These are phyloP conservation scores for Kodamaea laetipori DNA, from an alignment of 805 yeast species.

Conservation along the genomic window DNA sequence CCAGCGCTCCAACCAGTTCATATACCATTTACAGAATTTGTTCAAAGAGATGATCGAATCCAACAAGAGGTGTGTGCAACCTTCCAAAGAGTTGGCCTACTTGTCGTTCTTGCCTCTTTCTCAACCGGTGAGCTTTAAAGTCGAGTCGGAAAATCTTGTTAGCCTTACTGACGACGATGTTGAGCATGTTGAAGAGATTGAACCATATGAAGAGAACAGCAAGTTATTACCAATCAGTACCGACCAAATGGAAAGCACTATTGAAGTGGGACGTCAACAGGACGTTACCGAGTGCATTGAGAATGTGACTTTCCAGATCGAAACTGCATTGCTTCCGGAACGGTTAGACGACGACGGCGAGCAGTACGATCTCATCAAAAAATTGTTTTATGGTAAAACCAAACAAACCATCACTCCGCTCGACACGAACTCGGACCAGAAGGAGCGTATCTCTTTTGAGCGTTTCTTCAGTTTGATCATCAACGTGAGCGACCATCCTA, in stretches of 20 bases:
- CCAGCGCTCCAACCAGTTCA: slow-evolving; percentile 78
- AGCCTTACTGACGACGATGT: slow-evolving; percentile 12
- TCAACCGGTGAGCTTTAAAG: slow-evolving; percentile 61
- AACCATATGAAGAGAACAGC: slow-evolving; percentile 6
- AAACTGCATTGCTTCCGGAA: slow-evolving; percentile 78
- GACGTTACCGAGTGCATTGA: slow-evolving; percentile 98
- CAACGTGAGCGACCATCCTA: slow-evolving; percentile 85
- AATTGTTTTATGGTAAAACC: slow-evolving; percentile 81
- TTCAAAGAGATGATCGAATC: slow-evolving; percentile 72
- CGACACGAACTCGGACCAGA: slow-evolving; percentile 11
- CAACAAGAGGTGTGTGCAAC: slow-evolving; percentile 66
- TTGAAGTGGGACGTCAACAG: slow-evolving; percentile 88
- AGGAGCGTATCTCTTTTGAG: slow-evolving; percentile 49
- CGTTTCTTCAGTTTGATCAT: slow-evolving; percentile 80
- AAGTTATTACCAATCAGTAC: slow-evolving; percentile 43
- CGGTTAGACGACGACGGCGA: slow-evolving; percentile 69
- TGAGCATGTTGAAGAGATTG: slow-evolving; percentile 15
- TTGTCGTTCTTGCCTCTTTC: slow-evolving; percentile 79
- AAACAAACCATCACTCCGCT: slow-evolving; percentile 69
- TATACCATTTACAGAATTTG: slow-evolving; percentile 67
- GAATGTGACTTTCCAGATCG: slow-evolving; percentile 87
- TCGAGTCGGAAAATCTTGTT: slow-evolving; percentile 16
- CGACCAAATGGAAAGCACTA: slow-evolving; percentile 71
- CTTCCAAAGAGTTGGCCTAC: slow-evolving; percentile 82
- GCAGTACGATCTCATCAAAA: slow-evolving; percentile 78